phyloP scores from a whole-genome alignment of 495 filamentous ascomycete species.

The Aspergillus kassunensis region DNA sequence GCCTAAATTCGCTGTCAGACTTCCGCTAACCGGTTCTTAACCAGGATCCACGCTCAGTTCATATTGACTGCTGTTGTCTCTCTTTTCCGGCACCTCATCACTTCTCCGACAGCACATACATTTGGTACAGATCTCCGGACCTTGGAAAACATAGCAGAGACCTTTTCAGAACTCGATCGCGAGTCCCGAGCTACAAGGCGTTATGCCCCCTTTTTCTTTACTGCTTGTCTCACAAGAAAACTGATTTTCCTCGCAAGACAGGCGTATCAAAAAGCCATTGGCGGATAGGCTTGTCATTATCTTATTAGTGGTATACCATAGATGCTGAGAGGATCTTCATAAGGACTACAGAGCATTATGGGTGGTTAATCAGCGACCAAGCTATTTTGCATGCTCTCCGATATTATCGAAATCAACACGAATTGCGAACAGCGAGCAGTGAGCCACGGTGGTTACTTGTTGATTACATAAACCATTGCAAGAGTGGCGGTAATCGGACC shows the following conservation, averaged over 20 bases:
- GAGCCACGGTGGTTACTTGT: not conserved
- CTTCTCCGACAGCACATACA: not conserved
- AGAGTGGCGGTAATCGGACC: too few relatives aligned
- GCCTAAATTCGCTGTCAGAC: too few relatives aligned
- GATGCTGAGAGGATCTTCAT: too few relatives aligned
- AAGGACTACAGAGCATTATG: too few relatives aligned
- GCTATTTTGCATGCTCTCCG: not conserved
- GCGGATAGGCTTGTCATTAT: not conserved
- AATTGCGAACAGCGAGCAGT: too few relatives aligned
- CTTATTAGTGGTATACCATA: too few relatives aligned
- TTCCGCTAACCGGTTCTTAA: not conserved
- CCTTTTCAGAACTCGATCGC: not conserved
- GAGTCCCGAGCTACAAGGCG: not conserved
- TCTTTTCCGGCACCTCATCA: not conserved
- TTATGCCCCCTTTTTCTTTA: slow-evolving; percentile 3
- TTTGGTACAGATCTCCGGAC: not conserved
- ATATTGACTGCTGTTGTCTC: not conserved
- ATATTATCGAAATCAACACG: too few relatives aligned
- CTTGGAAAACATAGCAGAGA: not conserved
- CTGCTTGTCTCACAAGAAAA: not conserved
- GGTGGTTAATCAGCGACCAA: too few relatives aligned
- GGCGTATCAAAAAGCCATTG: not conserved
- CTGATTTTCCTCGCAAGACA: slow-evolving; percentile 1
- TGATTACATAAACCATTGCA: slow-evolving; percentile 2
- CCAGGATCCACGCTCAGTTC: slow-evolving; percentile 6